Evolutionary conservation across 2,329 filamentous ascomycete species (phyloP).

Genomic region (Diaporthe aspalathi): DNA sequence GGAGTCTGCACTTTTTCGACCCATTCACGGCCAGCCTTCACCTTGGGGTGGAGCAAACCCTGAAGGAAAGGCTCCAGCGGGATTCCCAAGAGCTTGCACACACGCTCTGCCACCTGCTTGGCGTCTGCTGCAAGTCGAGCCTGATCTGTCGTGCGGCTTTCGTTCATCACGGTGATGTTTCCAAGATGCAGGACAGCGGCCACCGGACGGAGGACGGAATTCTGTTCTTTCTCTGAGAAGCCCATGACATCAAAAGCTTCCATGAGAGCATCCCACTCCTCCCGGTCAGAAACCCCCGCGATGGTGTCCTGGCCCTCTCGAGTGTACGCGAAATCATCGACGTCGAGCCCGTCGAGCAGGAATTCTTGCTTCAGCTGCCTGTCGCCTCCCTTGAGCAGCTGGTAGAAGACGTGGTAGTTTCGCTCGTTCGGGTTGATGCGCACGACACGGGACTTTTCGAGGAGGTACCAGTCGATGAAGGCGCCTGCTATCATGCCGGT

Average conservation of each 20-base stretch:
- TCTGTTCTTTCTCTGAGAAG: constrained; percentile 86
- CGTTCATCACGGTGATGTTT: constrained; percentile 89
- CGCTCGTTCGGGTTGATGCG: constrained; percentile 87
- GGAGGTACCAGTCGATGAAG: constrained; percentile 97
- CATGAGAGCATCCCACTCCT: constrained; percentile 90
- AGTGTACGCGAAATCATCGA: constrained; percentile 93
- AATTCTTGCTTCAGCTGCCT: constrained; percentile 79
- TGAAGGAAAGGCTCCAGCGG: constrained; percentile 86
- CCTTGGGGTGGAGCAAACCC: constrained; percentile 88
- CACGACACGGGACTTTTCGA: constrained; percentile 98
- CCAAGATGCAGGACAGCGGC: constrained; percentile 93
- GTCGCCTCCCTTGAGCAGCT: constrained; percentile 88
- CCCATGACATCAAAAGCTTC: constrained; percentile 97
- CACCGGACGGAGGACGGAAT: constrained; percentile 84
- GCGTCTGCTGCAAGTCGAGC: constrained; percentile 83
- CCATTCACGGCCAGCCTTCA: constrained; percentile 97
- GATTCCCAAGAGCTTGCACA: constrained; percentile 88
- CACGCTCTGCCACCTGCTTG: constrained; percentile 78
- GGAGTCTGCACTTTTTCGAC: constrained; percentile 98
- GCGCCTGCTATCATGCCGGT: constrained; percentile 92
- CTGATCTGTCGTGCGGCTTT: constrained; percentile 91
- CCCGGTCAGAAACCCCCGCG: constrained; percentile 85
- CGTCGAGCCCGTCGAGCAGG: constrained; percentile 77
- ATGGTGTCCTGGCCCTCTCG: constrained; percentile 92
- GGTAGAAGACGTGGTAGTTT: constrained; percentile 98